Percentiles rank a stretch among this genome's conserved stretches.
phyloP scores from a whole-genome alignment of 2,329 filamentous ascomycete genomes.

The Fusarium pseudograminearum region DNA sequence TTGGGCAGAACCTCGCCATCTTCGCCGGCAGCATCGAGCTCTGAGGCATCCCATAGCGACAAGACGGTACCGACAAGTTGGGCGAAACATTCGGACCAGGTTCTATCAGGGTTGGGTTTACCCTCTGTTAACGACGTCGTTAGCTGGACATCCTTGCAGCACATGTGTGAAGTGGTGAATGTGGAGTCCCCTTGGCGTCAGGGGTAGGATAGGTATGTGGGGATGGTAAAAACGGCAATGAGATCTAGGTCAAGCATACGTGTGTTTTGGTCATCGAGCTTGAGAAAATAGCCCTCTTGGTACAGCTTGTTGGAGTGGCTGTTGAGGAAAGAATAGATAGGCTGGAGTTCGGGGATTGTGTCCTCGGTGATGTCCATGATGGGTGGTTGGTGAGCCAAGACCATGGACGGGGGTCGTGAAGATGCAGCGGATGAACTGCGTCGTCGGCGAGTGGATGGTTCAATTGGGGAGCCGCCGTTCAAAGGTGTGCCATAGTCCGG shows the following conservation, averaged over 20 bases:
- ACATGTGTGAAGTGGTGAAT: slow-evolving; percentile 16
- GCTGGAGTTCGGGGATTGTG: slow-evolving; percentile 91
- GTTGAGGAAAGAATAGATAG: slow-evolving; percentile 93
- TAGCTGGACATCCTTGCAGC: slow-evolving; percentile 26
- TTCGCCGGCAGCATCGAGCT: slow-evolving; percentile 87
- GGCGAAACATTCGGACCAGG: slow-evolving; percentile 97
- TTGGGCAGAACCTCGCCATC: slow-evolving; percentile 88
- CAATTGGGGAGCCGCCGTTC: slow-evolving; percentile 58
- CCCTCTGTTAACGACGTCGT: slow-evolving; percentile 71
- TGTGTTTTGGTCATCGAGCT: slow-evolving; percentile 92
- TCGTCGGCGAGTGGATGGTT: slow-evolving; percentile 59
- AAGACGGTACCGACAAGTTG: slow-evolving; percentile 95
- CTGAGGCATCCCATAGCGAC: slow-evolving; percentile 94
- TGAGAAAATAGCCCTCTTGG: slow-evolving; percentile 97
- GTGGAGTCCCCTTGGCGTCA: slow-evolving; percentile 29
- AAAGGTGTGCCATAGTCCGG: slow-evolving; percentile 59
- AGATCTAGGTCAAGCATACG: slow-evolving; percentile 66
- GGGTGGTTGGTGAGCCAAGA: slow-evolving; percentile 86
- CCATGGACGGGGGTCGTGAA: slow-evolving; percentile 83
- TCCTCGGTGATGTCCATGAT: slow-evolving; percentile 87
- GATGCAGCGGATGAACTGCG: slow-evolving; percentile 55
- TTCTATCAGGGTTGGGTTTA: slow-evolving; percentile 84
- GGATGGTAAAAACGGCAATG: slow-evolving; percentile 44
- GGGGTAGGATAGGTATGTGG: slow-evolving; percentile 26
- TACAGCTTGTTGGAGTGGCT: slow-evolving; percentile 97